Evolutionary conservation across 2,329 filamentous ascomycete species (phyloP).

Genomic region (Macroventuria anomochaeta): DNA sequence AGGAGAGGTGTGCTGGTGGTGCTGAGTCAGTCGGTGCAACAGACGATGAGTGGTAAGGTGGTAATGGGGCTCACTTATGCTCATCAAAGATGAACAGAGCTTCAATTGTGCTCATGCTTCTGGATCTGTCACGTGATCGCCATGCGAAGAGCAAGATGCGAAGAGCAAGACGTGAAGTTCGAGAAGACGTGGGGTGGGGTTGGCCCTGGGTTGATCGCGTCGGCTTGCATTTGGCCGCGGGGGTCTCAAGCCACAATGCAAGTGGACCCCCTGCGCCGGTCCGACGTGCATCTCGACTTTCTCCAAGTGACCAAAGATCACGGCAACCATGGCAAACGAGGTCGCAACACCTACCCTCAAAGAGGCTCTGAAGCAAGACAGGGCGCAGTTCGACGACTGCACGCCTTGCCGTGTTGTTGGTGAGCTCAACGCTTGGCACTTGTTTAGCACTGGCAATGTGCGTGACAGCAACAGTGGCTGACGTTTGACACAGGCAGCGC

Average conservation of each 20-base stretch:
- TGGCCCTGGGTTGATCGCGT: neutral
- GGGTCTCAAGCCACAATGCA: conserved; percentile 26
- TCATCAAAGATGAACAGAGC: conserved; percentile 97
- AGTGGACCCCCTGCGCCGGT: conserved; percentile 14
- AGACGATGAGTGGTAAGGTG: no score
- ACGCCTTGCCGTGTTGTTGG: conserved; percentile 74
- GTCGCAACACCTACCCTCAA: conserved; percentile 34
- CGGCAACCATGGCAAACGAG: conserved; percentile 23
- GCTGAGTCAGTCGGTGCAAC: no score
- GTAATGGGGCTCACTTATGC: conserved; percentile 72
- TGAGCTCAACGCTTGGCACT: conserved; percentile 46
- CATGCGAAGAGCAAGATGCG: conserved; percentile 19
- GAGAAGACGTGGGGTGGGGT: conserved; percentile 22
- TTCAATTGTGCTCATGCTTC: conserved; percentile 75
- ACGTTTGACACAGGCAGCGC: conserved; percentile 46
- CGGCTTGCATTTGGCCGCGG: conserved; percentile 27
- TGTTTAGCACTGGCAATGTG: neutral
- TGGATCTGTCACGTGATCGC: conserved; percentile 18
- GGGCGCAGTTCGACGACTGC: conserved; percentile 65
- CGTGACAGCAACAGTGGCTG: neutral
- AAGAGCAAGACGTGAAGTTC: conserved; percentile 6
- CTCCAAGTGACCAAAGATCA: neutral
- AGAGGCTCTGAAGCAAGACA: conserved; percentile 41
- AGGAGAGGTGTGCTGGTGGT: conserved; percentile 84
- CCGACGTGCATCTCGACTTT: conserved; percentile 10